Conservation (phyloP, 2,329 filamentous ascomycete species). For the Xylogone sp. region DNA sequence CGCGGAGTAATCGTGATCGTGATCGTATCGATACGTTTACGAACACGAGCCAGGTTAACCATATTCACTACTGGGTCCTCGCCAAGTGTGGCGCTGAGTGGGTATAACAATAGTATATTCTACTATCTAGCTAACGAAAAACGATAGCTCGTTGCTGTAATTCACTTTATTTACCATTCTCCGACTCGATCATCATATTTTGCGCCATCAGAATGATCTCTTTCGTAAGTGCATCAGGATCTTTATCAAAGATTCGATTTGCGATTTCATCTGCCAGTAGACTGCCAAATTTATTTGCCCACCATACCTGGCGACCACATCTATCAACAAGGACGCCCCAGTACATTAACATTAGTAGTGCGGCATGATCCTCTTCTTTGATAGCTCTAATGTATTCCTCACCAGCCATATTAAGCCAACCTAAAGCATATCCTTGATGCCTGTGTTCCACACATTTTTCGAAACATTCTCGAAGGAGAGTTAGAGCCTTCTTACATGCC, state of each 20-base stretch:
- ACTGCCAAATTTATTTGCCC: constrained; percentile 12
- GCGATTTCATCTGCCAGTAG: constrained; percentile 12
- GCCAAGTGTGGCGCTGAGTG: too few species aligned
- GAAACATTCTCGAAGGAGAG: constrained; percentile 8
- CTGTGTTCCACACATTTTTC: constrained; percentile 10
- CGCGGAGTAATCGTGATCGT: not conserved
- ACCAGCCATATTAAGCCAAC: constrained; percentile 15
- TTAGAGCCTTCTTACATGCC: constrained; percentile 12
- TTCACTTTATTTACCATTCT: too few species aligned
- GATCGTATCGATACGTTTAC: not conserved
- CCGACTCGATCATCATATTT: not conserved
- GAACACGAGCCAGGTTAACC: not conserved
- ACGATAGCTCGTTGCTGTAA: too few species aligned
- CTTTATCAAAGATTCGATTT: not conserved
- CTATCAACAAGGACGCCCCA: constrained; percentile 15
- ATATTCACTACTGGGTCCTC: too few species aligned
- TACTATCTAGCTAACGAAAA: too few species aligned
- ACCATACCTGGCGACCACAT: constrained; percentile 12
- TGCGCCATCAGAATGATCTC: constrained; percentile 1
- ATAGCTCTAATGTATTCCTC: constrained; percentile 13
- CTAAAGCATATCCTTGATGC: constrained; percentile 11
- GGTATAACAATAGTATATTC: too few species aligned
- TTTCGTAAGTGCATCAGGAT: not conserved
- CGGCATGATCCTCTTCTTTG: constrained; percentile 8
- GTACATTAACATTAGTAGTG: constrained; percentile 15